phyloP scores from a whole-genome alignment of 148 eudicot genomes.

The Cornus controversa region DNA sequence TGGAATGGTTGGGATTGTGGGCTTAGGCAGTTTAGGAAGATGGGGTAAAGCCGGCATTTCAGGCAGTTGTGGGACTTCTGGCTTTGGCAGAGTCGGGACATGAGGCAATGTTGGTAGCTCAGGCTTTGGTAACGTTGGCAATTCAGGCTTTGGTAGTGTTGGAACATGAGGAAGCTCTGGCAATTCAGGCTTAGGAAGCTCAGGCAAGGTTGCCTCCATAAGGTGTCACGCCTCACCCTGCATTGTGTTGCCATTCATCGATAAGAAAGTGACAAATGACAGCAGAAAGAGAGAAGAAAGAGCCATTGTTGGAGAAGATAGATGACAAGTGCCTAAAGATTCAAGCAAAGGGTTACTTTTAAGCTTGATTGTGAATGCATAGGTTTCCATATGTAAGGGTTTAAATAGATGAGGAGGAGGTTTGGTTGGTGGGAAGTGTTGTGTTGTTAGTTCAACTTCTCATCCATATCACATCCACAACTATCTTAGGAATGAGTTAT shows the following conservation, averaged over 20 bases:
- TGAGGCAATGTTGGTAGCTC: neutral
- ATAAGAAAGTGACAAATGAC: constrained; percentile 12
- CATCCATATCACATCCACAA: too few species aligned
- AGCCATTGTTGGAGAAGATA: neutral
- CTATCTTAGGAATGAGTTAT: too few species aligned
- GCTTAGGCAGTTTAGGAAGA: constrained; percentile 1
- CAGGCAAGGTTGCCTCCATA: constrained; percentile 21
- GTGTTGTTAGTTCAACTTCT: too few species aligned
- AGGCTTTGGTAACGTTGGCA: neutral
- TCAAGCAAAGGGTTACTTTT: neutral
- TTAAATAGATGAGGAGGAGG: too few species aligned
- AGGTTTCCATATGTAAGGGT: too few species aligned
- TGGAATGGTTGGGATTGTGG: neutral
- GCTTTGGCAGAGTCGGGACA: neutral
- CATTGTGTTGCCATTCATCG: neutral
- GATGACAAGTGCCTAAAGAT: neutral
- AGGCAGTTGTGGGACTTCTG: neutral
- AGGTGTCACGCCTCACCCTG: constrained; percentile 20
- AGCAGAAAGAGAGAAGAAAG: neutral
- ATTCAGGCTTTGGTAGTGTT: too few species aligned
- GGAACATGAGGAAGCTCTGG: too few species aligned
- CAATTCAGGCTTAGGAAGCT: too few species aligned
- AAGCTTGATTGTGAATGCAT: neutral
- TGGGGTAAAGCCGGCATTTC: neutral
- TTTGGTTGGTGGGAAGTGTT: too few species aligned